These are phyloP conservation scores for Pseudogymnoascus sp. DNA, from an alignment of 2,329 filamentous ascomycete genomes.

Conservation along the genomic window DNA sequence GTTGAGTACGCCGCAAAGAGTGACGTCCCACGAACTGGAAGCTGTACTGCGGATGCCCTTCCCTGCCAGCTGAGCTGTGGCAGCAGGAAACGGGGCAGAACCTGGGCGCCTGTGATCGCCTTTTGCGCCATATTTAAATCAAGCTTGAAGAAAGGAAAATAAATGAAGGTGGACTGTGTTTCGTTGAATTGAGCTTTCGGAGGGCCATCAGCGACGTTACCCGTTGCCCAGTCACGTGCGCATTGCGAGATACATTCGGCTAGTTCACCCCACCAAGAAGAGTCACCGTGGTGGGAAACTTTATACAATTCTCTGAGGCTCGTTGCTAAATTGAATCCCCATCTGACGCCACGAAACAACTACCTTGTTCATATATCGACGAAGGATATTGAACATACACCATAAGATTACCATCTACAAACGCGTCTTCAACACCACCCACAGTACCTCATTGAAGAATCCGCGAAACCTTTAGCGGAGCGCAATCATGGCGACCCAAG, in stretches of 20 bases:
- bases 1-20: conserved; percentile 1
- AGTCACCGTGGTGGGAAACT: conserved; percentile 10
- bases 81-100: conserved; percentile 27
- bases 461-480: conserved; percentile 4
- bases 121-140: conserved; percentile 23
- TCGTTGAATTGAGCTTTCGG: neutral
- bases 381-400: conserved; percentile 8
- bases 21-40: neutral
- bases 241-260: neutral
- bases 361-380: conserved; percentile 6
- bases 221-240: neutral
- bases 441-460: neutral
- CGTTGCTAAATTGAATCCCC: conserved; percentile 1
- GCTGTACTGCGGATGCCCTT: conserved; percentile 14
- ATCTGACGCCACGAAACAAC: conserved; percentile 1
- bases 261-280: conserved; percentile 10
- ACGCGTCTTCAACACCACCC: neutral
- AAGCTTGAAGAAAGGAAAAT: conserved; percentile 6
- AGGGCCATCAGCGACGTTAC: conserved; percentile 2
- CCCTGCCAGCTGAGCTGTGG: conserved; percentile 29
- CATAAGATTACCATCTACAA: neutral
- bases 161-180: neutral
- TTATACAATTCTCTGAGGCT: conserved; percentile 10
- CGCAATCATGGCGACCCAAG: conserved; percentile 33
- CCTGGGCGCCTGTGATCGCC: conserved; percentile 17